These are phyloP conservation scores for Pisolithus microcarpus DNA, from an alignment of 768 basidiomycete genomes.

Conservation along the genomic window DNA sequence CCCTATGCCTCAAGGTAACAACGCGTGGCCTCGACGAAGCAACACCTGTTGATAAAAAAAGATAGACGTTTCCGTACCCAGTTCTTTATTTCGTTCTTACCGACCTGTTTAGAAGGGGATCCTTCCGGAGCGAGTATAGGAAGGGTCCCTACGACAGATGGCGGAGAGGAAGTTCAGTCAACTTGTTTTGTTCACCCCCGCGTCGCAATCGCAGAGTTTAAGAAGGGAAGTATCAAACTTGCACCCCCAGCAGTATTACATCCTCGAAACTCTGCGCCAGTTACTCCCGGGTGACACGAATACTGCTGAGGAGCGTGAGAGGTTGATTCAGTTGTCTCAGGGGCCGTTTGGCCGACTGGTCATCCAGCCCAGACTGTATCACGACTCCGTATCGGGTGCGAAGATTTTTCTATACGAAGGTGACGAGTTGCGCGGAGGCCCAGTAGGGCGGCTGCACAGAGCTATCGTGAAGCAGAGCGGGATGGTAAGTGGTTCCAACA, in stretches of 20 bases:
- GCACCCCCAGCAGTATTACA: slow-evolving; percentile 76
- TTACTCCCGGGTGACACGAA: slow-evolving; percentile 39
- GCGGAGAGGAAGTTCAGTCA: slow-evolving; percentile 61
- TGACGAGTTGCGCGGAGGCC: slow-evolving; percentile 60
- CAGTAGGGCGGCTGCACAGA: slow-evolving; percentile 54
- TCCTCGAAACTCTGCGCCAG: slow-evolving; percentile 52
- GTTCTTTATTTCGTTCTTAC: slow-evolving; percentile 62
- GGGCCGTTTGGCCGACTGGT: slow-evolving; percentile 58
- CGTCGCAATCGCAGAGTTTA: slow-evolving; percentile 46
- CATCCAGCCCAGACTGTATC: slow-evolving; percentile 43
- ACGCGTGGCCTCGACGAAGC: not conserved
- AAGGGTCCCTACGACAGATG: slow-evolving; percentile 58
- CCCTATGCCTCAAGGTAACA: slow-evolving; percentile 42
- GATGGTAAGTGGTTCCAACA: slow-evolving; percentile 38
- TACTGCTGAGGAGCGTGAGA: slow-evolving; percentile 39
- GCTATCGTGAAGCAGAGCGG: slow-evolving; percentile 40
- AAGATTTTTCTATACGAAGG: slow-evolving; percentile 58
- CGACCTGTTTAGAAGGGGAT: slow-evolving; percentile 37
- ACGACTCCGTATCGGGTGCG: slow-evolving; percentile 37
- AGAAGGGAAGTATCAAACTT: slow-evolving; percentile 43
- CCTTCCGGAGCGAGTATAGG: slow-evolving; percentile 50
- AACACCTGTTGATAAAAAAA: slow-evolving; percentile 3
- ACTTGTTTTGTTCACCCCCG: slow-evolving; percentile 58
- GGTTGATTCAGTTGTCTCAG: slow-evolving; percentile 39
- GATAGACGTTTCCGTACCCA: slow-evolving; percentile 65